phyloP scores from a whole-genome alignment of 352 stramenopile species.

The Pythium angustatum region DNA sequence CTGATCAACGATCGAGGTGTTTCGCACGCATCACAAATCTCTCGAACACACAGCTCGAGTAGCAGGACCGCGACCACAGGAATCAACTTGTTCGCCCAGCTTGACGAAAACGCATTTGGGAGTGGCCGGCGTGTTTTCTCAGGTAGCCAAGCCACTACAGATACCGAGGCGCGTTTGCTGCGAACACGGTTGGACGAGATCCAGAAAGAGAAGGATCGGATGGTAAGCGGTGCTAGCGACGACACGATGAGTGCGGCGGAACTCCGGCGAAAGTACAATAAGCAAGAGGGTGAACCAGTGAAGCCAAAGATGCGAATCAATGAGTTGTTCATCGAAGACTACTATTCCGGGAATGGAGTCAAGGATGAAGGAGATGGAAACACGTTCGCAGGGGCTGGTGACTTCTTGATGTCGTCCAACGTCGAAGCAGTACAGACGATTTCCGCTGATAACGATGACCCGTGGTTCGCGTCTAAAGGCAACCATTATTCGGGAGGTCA shows the following conservation, averaged over 20 bases:
- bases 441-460: slow-evolving; percentile 31
- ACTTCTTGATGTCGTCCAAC: slow-evolving; percentile 56
- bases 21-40: neutral
- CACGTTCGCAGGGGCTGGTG: slow-evolving; percentile 32
- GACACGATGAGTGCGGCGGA: slow-evolving; percentile 62
- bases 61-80: slow-evolving; percentile 8
- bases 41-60: slow-evolving; percentile 2
- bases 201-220: slow-evolving; percentile 73
- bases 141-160: slow-evolving; percentile 56
- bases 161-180: slow-evolving; percentile 82
- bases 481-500: slow-evolving; percentile 4
- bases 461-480: slow-evolving; percentile 60
- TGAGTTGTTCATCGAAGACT: slow-evolving; percentile 86
- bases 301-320: slow-evolving; percentile 67
- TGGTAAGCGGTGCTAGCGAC: slow-evolving; percentile 41
- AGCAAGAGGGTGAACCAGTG: slow-evolving; percentile 37
- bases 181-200: slow-evolving; percentile 74
- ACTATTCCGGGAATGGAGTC: slow-evolving; percentile 52
- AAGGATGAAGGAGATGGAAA: neutral
- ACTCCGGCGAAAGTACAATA: slow-evolving; percentile 50
- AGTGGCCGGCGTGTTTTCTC: slow-evolving; percentile 67
- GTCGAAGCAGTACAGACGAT: slow-evolving; percentile 15
- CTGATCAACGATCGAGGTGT: slow-evolving; percentile 6
- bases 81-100: slow-evolving; percentile 69
- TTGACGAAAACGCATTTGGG: slow-evolving; percentile 82